Evolutionary conservation across 805 yeast genomes (phyloP).

Genomic region (Hyphopichia homilentoma): DNA sequence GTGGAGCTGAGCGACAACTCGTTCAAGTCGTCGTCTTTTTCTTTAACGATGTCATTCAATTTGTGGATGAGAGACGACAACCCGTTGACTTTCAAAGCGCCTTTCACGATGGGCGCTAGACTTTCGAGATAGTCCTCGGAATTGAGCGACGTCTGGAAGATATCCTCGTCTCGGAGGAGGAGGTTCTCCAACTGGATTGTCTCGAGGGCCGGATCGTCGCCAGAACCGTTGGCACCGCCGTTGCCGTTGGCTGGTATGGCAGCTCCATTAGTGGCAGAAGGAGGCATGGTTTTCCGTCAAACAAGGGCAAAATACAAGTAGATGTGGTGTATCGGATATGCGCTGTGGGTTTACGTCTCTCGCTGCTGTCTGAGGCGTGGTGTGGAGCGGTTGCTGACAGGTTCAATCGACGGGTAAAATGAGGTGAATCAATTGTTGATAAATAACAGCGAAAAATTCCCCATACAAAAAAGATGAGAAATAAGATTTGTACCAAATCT

Average conservation of each 20-base stretch:
- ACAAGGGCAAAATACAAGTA: not conserved
- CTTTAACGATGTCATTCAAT: constrained; percentile 53
- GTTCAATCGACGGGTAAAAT: not conserved
- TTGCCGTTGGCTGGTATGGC: too few species aligned
- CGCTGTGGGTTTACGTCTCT: not conserved
- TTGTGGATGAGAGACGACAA: constrained; percentile 53
- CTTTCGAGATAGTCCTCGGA: constrained; percentile 76
- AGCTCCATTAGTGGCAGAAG: too few species aligned
- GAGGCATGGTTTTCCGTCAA: not conserved
- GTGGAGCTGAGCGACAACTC: constrained; percentile 60
- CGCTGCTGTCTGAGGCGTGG: not conserved
- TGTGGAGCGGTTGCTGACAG: not conserved
- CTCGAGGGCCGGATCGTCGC: constrained; percentile 10
- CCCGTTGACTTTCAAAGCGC: constrained; percentile 52
- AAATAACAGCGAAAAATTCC: too few species aligned
- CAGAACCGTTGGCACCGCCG: not conserved
- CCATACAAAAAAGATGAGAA: too few species aligned
- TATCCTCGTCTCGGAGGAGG: constrained; percentile 38
- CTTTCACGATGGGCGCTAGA: constrained; percentile 69
- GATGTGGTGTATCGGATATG: not conserved
- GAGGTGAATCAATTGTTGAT: too few species aligned
- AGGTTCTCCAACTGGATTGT: constrained; percentile 32
- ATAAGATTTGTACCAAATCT: too few species aligned
- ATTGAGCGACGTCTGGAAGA: constrained; percentile 43
- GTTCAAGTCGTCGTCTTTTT: constrained; percentile 62